Percentiles rank a stretch among this genome's conserved stretches.
Evolutionary conservation across 225 moss, liverwort and hornwort species (phyloP).

Genomic region (Bryum argenteum): DNA sequence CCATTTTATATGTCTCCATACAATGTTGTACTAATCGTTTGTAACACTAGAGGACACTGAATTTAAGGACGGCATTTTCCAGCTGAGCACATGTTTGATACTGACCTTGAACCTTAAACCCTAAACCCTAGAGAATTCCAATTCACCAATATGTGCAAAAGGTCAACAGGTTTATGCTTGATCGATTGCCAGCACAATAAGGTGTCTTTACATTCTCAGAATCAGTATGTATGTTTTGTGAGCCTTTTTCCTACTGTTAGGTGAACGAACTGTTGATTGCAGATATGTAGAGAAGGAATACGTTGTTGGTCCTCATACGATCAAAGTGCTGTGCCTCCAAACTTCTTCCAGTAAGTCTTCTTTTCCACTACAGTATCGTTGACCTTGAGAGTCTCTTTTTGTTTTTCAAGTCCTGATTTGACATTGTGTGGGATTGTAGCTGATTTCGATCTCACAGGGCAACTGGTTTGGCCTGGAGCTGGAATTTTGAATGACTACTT

Average conservation of each 20-base stretch:
- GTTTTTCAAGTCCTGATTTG: slow-evolving; percentile 1
- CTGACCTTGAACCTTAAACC: background rate
- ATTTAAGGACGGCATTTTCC: background rate
- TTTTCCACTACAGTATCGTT: background rate
- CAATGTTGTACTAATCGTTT: background rate
- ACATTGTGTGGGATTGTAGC: slow-evolving; percentile 48
- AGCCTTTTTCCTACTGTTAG: background rate
- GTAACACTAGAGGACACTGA: background rate
- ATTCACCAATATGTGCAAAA: background rate
- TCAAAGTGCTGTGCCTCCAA: slow-evolving; percentile 60
- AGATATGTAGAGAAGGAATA: slow-evolving; percentile 58
- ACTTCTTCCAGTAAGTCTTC: slow-evolving; percentile 54
- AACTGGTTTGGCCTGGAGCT: slow-evolving; percentile 95
- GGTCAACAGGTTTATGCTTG: background rate
- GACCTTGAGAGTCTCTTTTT: background rate
- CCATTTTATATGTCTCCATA: background rate
- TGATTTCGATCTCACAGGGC: slow-evolving; percentile 93
- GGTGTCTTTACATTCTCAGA: too few species aligned
- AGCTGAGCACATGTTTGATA: too few species aligned
- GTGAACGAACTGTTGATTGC: slow-evolving; percentile 19
- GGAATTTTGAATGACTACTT: slow-evolving; percentile 76
- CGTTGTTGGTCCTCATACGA: slow-evolving; percentile 48
- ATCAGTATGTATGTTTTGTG: background rate
- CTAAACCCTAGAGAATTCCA: background rate
- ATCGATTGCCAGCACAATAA: background rate